Evolutionary conservation across 1,284 basidiomycete genomes (phyloP).

Genomic region (Exobasidium rhododendri): DNA sequence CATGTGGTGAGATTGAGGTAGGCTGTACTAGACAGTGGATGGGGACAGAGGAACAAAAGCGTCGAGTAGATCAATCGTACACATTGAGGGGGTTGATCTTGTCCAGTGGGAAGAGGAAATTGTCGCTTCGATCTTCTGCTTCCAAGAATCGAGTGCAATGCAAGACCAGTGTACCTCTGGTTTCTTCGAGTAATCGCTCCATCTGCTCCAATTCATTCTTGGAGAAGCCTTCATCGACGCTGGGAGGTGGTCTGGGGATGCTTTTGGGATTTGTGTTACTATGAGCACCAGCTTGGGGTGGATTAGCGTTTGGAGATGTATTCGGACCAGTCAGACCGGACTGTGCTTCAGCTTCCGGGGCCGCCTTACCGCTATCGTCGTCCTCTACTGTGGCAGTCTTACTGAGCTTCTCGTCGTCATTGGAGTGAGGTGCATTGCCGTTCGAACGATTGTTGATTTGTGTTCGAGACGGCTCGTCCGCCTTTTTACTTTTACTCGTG

Average conservation of each 20-base stretch:
- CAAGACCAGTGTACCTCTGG: constrained; percentile 40
- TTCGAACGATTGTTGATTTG: not conserved
- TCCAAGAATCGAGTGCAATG: constrained; percentile 50
- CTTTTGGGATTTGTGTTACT: not conserved
- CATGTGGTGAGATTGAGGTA: no score
- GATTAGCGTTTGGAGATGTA: no score
- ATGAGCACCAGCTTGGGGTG: not conserved
- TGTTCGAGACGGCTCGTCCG: no score
- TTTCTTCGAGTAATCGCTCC: constrained; percentile 41
- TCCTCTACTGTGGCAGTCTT: not conserved
- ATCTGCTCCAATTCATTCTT: constrained; percentile 41
- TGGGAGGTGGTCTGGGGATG: not conserved
- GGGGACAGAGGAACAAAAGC: not conserved
- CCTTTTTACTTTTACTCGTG: not conserved
- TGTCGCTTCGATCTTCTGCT: constrained; percentile 28
- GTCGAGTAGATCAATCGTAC: not conserved
- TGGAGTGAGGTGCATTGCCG: not conserved
- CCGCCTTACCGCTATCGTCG: not conserved
- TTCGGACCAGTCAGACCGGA: not conserved
- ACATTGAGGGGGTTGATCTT: constrained; percentile 38
- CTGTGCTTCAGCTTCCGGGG: not conserved
- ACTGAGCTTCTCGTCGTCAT: not conserved
- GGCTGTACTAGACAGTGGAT: no score
- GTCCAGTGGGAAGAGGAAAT: constrained; percentile 43
- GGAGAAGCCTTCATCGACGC: constrained; percentile 28